Conservation (phyloP, 805 yeast genomes). For the Jamesozyma spencerorum region DNA sequence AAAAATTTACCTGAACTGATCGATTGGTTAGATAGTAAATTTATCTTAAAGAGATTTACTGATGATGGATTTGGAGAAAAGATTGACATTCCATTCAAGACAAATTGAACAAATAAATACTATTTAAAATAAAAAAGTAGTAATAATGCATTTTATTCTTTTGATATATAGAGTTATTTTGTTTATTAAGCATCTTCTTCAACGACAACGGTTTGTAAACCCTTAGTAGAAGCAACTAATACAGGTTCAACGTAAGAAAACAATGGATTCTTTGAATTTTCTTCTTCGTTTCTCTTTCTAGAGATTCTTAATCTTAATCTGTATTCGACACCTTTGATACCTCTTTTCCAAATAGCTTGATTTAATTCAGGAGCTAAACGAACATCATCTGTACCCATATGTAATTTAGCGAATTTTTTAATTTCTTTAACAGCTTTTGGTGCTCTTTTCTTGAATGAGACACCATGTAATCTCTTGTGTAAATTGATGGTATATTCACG, state of each 20-base stretch:
- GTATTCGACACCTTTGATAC: slow-evolving; percentile 97
- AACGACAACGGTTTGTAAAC: slow-evolving; percentile 94
- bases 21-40: slow-evolving; percentile 73
- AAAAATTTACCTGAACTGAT: slow-evolving; percentile 52
- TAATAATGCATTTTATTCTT: background rate
- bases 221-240: slow-evolving; percentile 88
- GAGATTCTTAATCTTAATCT: slow-evolving; percentile 98
- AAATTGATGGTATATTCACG: slow-evolving; percentile 99
- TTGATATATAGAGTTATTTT: background rate
- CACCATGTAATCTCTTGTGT: slow-evolving; percentile 99
- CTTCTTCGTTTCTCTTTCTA: slow-evolving; percentile 99
- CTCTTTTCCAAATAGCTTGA: slow-evolving; percentile 98
- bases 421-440: slow-evolving; percentile 99
- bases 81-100: slow-evolving; percentile 35
- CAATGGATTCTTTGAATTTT: slow-evolving; percentile 95
- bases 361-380: slow-evolving; percentile 97
- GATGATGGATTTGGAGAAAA: slow-evolving; percentile 61
- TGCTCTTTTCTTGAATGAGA: slow-evolving; percentile 98
- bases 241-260: slow-evolving; percentile 98
- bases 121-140: background rate
- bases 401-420: slow-evolving; percentile 95
- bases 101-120: background rate
- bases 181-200: slow-evolving; percentile 57
- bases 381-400: slow-evolving; percentile 98
- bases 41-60: slow-evolving; percentile 54